These are phyloP conservation scores for Ilex paraguariensis DNA, from an alignment of 305 asterid genomes.

Conservation along the genomic window DNA sequence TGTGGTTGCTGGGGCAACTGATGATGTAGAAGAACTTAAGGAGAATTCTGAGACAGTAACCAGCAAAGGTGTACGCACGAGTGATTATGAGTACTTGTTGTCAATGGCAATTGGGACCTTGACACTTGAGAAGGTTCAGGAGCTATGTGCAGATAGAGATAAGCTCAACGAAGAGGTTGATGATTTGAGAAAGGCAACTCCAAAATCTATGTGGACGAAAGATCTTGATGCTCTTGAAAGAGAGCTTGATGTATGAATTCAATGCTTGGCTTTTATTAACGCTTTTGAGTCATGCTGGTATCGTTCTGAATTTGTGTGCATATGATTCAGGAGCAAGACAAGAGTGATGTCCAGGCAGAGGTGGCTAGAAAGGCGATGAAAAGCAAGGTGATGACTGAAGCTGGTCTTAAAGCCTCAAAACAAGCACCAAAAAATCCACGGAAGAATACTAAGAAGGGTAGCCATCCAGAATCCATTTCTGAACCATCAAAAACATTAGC, in stretches of 20 bases:
- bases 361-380: constrained; percentile 37
- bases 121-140: constrained; percentile 77
- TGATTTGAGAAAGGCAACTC: not conserved
- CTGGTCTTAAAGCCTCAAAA: constrained; percentile 25
- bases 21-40: constrained; percentile 61
- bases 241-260: constrained; percentile 38
- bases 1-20: constrained; percentile 54
- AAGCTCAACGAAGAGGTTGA: constrained; percentile 55
- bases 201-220: not conserved
- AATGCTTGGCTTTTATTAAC: not conserved
- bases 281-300: constrained; percentile 1
- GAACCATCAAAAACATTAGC: constrained; percentile 58
- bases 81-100: constrained; percentile 92
- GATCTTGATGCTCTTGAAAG: not conserved
- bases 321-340: constrained; percentile 50
- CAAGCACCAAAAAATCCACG: constrained; percentile 44
- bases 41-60: constrained; percentile 34
- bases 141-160: constrained; percentile 67
- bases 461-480: constrained; percentile 35
- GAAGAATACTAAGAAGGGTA: constrained; percentile 45
- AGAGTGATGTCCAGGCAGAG: constrained; percentile 30
- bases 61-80: constrained; percentile 37
- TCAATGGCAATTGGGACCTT: constrained; percentile 79
- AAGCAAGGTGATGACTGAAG: constrained; percentile 30
- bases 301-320: constrained; percentile 6